Evolutionary conservation across 164 flowering plant genomes (phyloP).

Genomic region (Vitis amurensis): DNA sequence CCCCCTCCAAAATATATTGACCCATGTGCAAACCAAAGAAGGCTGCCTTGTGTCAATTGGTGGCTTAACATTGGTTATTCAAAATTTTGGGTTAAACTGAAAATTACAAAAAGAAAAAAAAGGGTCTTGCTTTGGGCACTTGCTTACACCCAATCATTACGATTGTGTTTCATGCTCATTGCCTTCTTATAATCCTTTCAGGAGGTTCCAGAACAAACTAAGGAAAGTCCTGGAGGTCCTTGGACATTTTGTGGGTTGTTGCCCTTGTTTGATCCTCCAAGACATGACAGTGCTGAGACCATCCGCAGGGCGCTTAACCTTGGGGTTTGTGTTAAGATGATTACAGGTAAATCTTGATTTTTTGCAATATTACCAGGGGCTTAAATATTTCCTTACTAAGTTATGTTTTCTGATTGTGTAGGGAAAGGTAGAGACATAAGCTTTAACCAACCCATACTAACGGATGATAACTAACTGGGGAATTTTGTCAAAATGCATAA

Average conservation of each 20-base stretch:
- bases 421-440: too few species aligned
- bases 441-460: too few species aligned
- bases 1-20: too few species aligned
- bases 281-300: slow-evolving; percentile 94
- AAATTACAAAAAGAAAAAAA: too few species aligned
- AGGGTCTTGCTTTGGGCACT: background rate
- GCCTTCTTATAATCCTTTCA: slow-evolving; percentile 22
- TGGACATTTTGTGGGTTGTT: slow-evolving; percentile 83
- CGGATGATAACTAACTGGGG: too few species aligned
- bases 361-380: background rate
- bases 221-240: slow-evolving; percentile 82
- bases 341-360: slow-evolving; percentile 57
- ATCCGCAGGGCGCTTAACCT: slow-evolving; percentile 85
- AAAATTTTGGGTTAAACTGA: too few species aligned
- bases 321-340: slow-evolving; percentile 93
- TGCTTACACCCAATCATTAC: background rate
- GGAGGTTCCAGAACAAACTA: slow-evolving; percentile 74
- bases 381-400: background rate
- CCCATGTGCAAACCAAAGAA: too few species aligned
- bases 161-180: background rate
- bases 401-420: background rate
- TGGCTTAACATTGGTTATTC: too few species aligned
- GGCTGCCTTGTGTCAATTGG: too few species aligned
- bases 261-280: slow-evolving; percentile 90
- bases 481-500: too few species aligned